Conservation (phyloP, 1,284 basidiomycete species). For the Butyriboletus appendiculatus region DNA sequence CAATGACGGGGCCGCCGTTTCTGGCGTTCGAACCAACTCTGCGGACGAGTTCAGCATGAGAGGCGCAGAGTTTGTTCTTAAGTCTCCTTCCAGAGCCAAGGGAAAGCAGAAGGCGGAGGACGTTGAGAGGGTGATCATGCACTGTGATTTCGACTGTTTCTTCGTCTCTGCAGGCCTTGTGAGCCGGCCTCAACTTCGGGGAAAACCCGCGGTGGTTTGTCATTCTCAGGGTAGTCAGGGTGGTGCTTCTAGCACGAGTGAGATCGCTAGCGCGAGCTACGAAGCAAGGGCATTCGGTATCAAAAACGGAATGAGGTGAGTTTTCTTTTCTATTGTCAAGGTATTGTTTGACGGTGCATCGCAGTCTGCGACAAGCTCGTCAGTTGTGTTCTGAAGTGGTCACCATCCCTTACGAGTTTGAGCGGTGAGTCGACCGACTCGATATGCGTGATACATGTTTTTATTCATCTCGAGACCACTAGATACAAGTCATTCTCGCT, state of each 20-base stretch:
- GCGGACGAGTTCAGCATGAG: slow-evolving; percentile 53
- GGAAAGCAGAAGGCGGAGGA: slow-evolving; percentile 54
- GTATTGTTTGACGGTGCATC: background rate
- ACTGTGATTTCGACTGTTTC: slow-evolving; percentile 97
- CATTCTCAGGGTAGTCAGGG: slow-evolving; percentile 82
- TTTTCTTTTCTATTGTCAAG: background rate
- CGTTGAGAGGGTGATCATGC: slow-evolving; percentile 76
- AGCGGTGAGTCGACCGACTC: slow-evolving; percentile 47
- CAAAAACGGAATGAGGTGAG: slow-evolving; percentile 91
- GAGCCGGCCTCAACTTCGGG: slow-evolving; percentile 74
- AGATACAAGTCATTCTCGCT: slow-evolving; percentile 85
- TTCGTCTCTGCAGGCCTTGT: slow-evolving; percentile 92
- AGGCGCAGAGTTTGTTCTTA: slow-evolving; percentile 51
- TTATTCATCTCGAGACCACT: slow-evolving; percentile 11
- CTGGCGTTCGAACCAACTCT: slow-evolving; percentile 31
- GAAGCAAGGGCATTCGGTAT: slow-evolving; percentile 89
- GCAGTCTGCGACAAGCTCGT: slow-evolving; percentile 81
- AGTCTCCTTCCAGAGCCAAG: slow-evolving; percentile 51
- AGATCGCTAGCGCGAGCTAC: slow-evolving; percentile 94
- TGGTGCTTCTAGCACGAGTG: slow-evolving; percentile 79
- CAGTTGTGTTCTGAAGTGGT: slow-evolving; percentile 71
- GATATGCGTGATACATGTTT: background rate
- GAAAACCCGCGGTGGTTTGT: slow-evolving; percentile 92
- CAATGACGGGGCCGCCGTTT: slow-evolving; percentile 15
- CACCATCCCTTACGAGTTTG: slow-evolving; percentile 93